A percentile compares a stretch with the other conserved stretches of the same genome.
These are phyloP conservation scores for Alternaria gansuensis DNA, from an alignment of 2,329 filamentous ascomycete genomes.

Conservation along the genomic window DNA sequence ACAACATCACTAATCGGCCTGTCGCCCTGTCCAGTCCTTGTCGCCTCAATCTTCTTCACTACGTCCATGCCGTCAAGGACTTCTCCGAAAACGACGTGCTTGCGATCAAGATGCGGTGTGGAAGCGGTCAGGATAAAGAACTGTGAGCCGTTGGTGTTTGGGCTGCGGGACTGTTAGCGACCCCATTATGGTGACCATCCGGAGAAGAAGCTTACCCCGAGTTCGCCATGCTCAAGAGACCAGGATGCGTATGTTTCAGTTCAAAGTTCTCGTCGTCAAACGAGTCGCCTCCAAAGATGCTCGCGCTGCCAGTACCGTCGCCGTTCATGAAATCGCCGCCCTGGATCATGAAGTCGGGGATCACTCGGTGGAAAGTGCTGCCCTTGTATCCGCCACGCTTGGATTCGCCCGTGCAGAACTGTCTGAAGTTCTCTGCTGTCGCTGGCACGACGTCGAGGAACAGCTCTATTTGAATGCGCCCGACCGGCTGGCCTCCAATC, in stretches of 20 bases:
- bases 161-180: conserved; percentile 55
- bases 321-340: conserved; percentile 78
- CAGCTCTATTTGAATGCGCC: conserved; percentile 85
- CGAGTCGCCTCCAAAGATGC: conserved; percentile 81
- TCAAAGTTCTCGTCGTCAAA: conserved; percentile 94
- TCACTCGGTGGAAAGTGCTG: conserved; percentile 87
- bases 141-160: conserved; percentile 93
- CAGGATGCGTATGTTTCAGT: conserved; percentile 91
- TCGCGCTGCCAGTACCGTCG: conserved; percentile 87
- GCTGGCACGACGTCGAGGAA: conserved; percentile 84
- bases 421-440: conserved; percentile 81
- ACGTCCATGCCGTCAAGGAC: conserved; percentile 90
- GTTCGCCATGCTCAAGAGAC: conserved; percentile 97
- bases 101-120: conserved; percentile 91
- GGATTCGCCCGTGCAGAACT: conserved; percentile 77
- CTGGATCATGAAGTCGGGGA: conserved; percentile 97
- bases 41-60: conserved; percentile 92
- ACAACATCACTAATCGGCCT: conserved; percentile 18
- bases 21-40: conserved; percentile 54
- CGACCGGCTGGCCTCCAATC: conserved; percentile 60
- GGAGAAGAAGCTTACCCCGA: conserved; percentile 60
- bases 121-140: conserved; percentile 99
- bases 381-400: conserved; percentile 80
- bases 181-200: not conserved
- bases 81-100: conserved; percentile 94